Percentiles rank a stretch among this genome's conserved stretches.
Evolutionary conservation across 768 basidiomycete genomes (phyloP).

Genomic region (Leccinum uliginosum): DNA sequence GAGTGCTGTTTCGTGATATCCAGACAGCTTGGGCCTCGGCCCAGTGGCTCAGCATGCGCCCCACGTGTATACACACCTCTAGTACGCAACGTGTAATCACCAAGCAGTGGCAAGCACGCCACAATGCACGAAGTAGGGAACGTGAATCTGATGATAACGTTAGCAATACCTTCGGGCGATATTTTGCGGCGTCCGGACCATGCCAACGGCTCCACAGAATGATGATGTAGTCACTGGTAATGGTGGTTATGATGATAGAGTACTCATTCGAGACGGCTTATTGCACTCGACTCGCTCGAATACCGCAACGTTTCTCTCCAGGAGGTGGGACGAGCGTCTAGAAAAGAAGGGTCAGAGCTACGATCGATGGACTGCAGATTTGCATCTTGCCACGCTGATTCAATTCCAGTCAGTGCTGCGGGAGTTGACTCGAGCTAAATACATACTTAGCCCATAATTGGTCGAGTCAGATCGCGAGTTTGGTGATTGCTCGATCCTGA

Average conservation of each 20-base stretch:
- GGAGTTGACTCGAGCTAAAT: not conserved
- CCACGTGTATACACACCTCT: too few relatives aligned
- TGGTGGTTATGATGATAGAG: not conserved
- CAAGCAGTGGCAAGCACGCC: not conserved
- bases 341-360: not conserved
- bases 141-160: not conserved
- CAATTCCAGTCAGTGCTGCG: not conserved
- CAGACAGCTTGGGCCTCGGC: not conserved
- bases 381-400: not conserved
- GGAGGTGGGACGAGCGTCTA: not conserved
- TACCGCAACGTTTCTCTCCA: not conserved
- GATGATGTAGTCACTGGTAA: not conserved
- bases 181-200: not conserved
- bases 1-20: not conserved
- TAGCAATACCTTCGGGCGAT: not conserved
- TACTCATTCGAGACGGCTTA: not conserved
- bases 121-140: not conserved
- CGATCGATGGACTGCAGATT: not conserved
- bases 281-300: not conserved
- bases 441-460: not conserved
- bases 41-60: too few relatives aligned
- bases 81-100: not conserved
- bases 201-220: not conserved
- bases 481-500: conserved; percentile 1
- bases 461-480: not conserved